Evolutionary conservation across 2,329 filamentous ascomycete genomes (phyloP).

Genomic region (Colletotrichum eleusines): DNA sequence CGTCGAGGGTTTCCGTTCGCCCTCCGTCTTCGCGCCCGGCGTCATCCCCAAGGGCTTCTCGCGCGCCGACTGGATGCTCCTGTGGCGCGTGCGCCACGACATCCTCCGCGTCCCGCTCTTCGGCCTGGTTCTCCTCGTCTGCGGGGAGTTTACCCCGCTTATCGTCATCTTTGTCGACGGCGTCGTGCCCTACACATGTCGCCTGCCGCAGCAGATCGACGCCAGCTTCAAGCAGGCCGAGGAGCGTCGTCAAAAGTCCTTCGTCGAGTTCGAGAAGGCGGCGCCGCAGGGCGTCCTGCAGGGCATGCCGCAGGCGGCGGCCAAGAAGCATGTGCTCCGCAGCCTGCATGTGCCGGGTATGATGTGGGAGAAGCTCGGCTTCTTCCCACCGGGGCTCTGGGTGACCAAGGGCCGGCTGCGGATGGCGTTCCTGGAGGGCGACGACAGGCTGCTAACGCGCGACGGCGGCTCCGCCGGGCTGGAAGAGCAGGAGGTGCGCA

Average conservation of each 20-base stretch:
- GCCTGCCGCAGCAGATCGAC: slow-evolving; percentile 81
- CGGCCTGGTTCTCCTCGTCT: slow-evolving; percentile 77
- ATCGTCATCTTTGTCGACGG: slow-evolving; percentile 77
- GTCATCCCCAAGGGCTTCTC: slow-evolving; percentile 57
- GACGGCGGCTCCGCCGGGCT: slow-evolving; percentile 72
- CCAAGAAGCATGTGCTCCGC: slow-evolving; percentile 55
- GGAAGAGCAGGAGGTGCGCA: slow-evolving; percentile 71
- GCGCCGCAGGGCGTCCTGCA: slow-evolving; percentile 53
- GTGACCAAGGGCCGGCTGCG: slow-evolving; percentile 63
- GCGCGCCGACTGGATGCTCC: slow-evolving; percentile 78
- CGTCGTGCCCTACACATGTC: slow-evolving; percentile 83
- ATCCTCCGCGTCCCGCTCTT: slow-evolving; percentile 84
- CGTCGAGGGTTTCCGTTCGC: slow-evolving; percentile 70
- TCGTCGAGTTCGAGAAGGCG: slow-evolving; percentile 55
- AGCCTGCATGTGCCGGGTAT: slow-evolving; percentile 59
- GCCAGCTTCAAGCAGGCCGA: slow-evolving; percentile 68
- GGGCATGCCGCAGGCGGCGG: slow-evolving; percentile 42
- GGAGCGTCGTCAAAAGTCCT: slow-evolving; percentile 62
- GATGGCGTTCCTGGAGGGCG: slow-evolving; percentile 74
- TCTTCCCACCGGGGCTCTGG: slow-evolving; percentile 65
- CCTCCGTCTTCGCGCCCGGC: slow-evolving; percentile 52
- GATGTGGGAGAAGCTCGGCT: slow-evolving; percentile 64
- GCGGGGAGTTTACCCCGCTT: slow-evolving; percentile 89
- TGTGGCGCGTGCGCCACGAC: slow-evolving; percentile 77
- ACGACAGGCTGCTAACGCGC: slow-evolving; percentile 76